Evolutionary conservation across 2,329 filamentous ascomycete genomes (phyloP).

Genomic region (Cladosporium sp.): DNA sequence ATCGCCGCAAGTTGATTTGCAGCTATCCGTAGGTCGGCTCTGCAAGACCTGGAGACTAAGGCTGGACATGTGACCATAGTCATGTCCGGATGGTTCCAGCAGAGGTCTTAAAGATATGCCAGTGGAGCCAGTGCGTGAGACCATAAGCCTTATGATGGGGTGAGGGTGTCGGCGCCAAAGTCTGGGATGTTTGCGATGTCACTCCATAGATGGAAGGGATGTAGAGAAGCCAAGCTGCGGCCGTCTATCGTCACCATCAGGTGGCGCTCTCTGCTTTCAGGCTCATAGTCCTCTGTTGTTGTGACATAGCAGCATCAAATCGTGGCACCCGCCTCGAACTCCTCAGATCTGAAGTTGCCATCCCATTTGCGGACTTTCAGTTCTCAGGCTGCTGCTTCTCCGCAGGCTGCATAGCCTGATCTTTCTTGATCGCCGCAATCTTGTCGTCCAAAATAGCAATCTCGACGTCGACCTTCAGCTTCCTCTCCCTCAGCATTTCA

Average conservation of each 20-base stretch:
- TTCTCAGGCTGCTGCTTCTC: slow-evolving; percentile 13
- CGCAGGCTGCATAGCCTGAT: slow-evolving; percentile 21
- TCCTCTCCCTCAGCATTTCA: slow-evolving; percentile 67
- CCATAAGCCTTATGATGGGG: background rate
- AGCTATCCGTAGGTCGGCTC: background rate
- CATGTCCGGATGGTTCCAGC: background rate
- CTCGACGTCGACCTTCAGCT: slow-evolving; percentile 70
- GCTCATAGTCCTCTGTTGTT: background rate
- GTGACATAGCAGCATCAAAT: background rate
- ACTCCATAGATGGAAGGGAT: background rate
- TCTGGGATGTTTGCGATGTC: background rate
- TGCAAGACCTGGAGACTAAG: background rate
- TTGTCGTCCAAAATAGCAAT: slow-evolving; percentile 77
- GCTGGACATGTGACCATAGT: background rate
- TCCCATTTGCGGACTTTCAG: background rate
- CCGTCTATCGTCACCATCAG: background rate
- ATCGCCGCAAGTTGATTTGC: background rate
- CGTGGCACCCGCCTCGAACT: background rate
- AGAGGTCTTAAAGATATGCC: background rate
- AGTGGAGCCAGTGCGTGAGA: background rate
- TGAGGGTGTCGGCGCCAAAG: background rate
- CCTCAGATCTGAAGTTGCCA: background rate
- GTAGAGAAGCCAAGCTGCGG: background rate
- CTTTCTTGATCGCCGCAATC: slow-evolving; percentile 55
- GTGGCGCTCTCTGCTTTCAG: background rate